phyloP scores from a whole-genome alignment of 2,329 filamentous ascomycete genomes.

The Colletotrichum shisoi region DNA sequence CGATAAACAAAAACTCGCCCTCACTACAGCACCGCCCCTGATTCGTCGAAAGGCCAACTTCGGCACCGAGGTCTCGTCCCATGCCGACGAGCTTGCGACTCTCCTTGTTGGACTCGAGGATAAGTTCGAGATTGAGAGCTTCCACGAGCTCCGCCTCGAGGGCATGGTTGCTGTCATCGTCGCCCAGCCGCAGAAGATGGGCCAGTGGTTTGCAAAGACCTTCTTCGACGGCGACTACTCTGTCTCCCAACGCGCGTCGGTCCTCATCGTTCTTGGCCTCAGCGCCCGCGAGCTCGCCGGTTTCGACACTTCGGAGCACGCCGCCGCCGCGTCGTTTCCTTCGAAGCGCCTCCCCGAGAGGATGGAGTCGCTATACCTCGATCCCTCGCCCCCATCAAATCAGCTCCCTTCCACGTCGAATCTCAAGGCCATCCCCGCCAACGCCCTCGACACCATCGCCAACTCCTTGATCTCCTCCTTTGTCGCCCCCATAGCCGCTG shows the following conservation, averaged over 20 bases:
- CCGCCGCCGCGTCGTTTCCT: conserved; percentile 69
- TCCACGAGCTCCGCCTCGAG: conserved; percentile 77
- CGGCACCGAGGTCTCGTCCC: conserved; percentile 85
- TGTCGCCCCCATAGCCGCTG: conserved; percentile 80
- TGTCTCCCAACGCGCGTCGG: conserved; percentile 78
- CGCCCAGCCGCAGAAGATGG: conserved; percentile 78
- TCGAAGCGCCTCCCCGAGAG: conserved; percentile 79
- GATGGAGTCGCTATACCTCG: conserved; percentile 75
- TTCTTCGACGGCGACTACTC: conserved; percentile 96
- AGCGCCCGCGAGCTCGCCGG: conserved; percentile 86
- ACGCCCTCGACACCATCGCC: conserved; percentile 73
- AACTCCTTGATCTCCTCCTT: conserved; percentile 73
- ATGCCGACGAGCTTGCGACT: conserved; percentile 80
- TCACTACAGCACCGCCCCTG: conserved; percentile 77
- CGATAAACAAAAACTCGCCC: conserved; percentile 81
- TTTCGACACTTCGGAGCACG: conserved; percentile 66
- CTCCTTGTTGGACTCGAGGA: conserved; percentile 83
- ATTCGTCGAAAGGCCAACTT: conserved; percentile 90
- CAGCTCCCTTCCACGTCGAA: conserved; percentile 44
- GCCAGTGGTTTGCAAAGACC: conserved; percentile 80
- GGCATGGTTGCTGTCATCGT: conserved; percentile 83
- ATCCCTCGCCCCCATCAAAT: conserved; percentile 42
- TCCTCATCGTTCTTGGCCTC: conserved; percentile 83
- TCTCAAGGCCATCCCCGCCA: conserved; percentile 62
- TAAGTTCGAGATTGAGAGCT: conserved; percentile 81